Evolutionary conservation across 176 grass and related monocot species (phyloP), one percentile per base, ranked within the genome.

Genomic region (Chrysopogon serrulatus): DNA sequence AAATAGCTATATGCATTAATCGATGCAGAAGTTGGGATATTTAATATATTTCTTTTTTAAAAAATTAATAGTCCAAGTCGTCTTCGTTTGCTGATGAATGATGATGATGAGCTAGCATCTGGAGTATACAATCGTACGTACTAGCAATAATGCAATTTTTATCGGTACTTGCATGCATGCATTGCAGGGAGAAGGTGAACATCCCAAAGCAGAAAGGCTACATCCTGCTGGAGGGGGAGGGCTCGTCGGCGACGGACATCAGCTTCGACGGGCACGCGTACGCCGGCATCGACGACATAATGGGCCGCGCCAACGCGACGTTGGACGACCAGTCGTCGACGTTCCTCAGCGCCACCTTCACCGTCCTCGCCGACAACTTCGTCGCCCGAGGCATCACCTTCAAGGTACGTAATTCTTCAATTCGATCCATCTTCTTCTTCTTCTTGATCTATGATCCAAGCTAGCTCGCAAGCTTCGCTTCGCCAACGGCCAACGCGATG

Each of bases 371-470:
- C 12, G 69, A 86, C 36, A 79, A 96, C 54, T 87, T 96, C 37
- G 12, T 93, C 10, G 91, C 86, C 62, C 86, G 88, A 7, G 48
- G 80, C 77, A 85, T 96, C 53, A 33, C 87, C n/a, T 96, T 96
- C 89, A 91, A 87, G 73, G 73, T 54, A 21, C 41, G 36, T 39
- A 39, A 3, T 39, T 4, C 36, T 6, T n/a, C n/a, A n/a, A n/a
- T n/a, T n/a, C n/a, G n/a, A n/a, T n/a, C n/a, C n/a, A n/a, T n/a
- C n/a, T n/a, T n/a, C n/a, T n/a, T n/a, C n/a, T n/a, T n/a, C n/a
- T n/a, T n/a, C n/a, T n/a, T n/a, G n/a, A n/a, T n/a, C n/a, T n/a
- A n/a, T n/a, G n/a, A n/a, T n/a, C n/a, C n/a, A n/a, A n/a, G n/a
- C n/a, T n/a, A n/a, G n/a, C n/a, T n/a, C n/a, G n/a, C n/a, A n/a